Evolutionary conservation across 805 yeast species (phyloP), one percentile per base, ranked within the genome.

Genomic region (Starmera amethionina): DNA sequence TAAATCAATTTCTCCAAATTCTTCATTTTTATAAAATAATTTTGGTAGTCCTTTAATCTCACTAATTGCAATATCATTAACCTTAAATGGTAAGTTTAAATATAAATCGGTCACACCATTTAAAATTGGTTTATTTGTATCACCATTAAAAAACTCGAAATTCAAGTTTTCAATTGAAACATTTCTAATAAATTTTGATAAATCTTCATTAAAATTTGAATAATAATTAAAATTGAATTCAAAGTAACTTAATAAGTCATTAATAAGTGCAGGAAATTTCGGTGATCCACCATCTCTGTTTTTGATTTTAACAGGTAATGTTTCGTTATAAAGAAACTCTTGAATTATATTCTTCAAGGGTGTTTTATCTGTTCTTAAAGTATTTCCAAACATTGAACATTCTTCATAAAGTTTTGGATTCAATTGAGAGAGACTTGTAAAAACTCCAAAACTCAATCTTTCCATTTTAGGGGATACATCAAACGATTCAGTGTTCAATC

Each of bases 1-100:
- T 48, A 72, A 49, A 5, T 63, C 61, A 12, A 75, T 51, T n/a
- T 64, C 59, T 6, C 72, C 69, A 52, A 76, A 75, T 40, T 60
- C 62, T 13, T 42, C 45, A 3, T 52, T 64, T 6, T 64, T 48
- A 44, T 70, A 69, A 38, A 49, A 62, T 31, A 76, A 51, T 33
- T 58, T 56, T 11, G 72, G 62, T 5, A 50, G 39, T 7, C 79
- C 79, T 41, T 63, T 62, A 1, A 73, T 57, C 13, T 58, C 51
- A 4, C 55, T 46, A 2, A 72, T 68, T 2, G 49, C 42, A 2
- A 70, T 34, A 8, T 44, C 44, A 14, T 51, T 46, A 14, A 60
- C 46, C 15, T 56, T 52, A 38, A 54, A 55, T 5, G 70, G 64
- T 5, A 64, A 14, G 25, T 51, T 51, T 5, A 68, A 40, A 16